Percentiles rank a stretch among this genome's conserved stretches.
Conservation (phyloP, 768 basidiomycete species). For the Rhodotorula taiwanensis region DNA sequence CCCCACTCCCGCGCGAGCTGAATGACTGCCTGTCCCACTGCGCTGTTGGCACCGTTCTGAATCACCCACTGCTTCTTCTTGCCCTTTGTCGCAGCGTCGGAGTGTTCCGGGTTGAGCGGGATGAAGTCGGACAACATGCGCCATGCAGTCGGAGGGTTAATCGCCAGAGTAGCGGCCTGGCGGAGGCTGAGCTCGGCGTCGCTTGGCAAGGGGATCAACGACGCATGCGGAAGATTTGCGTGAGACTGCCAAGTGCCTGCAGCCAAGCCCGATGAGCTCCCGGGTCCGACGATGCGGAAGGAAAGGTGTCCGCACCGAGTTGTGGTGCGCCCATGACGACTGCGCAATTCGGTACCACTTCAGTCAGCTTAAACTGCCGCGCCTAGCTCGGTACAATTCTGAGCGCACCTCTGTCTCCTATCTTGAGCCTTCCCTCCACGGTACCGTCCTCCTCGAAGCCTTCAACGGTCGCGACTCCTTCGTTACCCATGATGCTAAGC, state of each 20-base stretch:
- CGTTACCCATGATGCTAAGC: constrained; percentile 37
- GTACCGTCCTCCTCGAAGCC: constrained; percentile 28
- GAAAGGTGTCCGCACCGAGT: constrained; percentile 21
- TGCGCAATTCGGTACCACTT: constrained; percentile 1
- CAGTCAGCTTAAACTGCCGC: constrained; percentile 8
- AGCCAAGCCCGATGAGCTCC: too few relatives aligned
- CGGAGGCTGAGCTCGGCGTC: constrained; percentile 3
- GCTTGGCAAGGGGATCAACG: constrained; percentile 25
- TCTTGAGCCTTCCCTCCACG: constrained; percentile 25
- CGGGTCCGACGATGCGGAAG: neutral
- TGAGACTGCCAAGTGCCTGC: constrained; percentile 38
- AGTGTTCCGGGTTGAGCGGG: constrained; percentile 49
- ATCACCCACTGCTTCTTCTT: constrained; percentile 64
- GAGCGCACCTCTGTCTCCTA: constrained; percentile 32
- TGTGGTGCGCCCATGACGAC: constrained; percentile 39
- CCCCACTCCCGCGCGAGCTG: constrained; percentile 62
- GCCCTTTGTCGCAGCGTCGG: neutral
- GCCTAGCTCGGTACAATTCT: neutral
- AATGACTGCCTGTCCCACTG: constrained; percentile 19
- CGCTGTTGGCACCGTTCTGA: constrained; percentile 73
- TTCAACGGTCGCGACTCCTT: constrained; percentile 38
- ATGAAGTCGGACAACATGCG: constrained; percentile 72
- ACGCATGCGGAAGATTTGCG: constrained; percentile 31
- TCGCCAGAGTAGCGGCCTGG: constrained; percentile 45
- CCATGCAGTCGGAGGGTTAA: constrained; percentile 77